Evolutionary conservation across 495 filamentous ascomycete genomes (phyloP).

Genomic region (Neurospora terricola): DNA sequence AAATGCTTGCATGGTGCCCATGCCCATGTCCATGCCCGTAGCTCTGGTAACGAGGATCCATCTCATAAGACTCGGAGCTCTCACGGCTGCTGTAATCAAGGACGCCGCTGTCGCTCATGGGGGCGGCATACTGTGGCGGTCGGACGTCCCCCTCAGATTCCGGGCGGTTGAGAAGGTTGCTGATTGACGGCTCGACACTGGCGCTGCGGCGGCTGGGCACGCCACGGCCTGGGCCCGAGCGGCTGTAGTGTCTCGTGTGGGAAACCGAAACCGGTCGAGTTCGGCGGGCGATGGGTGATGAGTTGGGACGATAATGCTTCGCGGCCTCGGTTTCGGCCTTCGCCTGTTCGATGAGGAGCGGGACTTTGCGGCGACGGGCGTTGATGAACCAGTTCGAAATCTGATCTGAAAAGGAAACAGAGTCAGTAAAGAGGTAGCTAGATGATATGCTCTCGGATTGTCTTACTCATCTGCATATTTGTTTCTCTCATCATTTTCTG

Average conservation of each 20-base stretch:
- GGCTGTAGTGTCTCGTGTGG: background rate
- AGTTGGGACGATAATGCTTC: background rate
- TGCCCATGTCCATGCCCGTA: background rate
- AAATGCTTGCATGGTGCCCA: background rate
- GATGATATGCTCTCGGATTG: background rate
- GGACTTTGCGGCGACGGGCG: constrained; percentile 69
- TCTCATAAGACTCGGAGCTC: background rate
- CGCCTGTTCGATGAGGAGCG: constrained; percentile 47
- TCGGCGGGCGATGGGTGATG: background rate
- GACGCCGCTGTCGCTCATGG: constrained; percentile 29
- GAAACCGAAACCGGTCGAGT: background rate
- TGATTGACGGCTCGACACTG: constrained; percentile 3
- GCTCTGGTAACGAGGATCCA: background rate
- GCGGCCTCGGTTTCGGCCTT: constrained; percentile 30
- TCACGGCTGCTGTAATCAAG: constrained; percentile 26
- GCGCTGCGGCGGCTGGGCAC: constrained; percentile 3
- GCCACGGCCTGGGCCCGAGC: background rate
- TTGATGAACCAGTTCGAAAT: constrained; percentile 98
- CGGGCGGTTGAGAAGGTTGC: constrained; percentile 15
- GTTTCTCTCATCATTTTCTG: constrained; percentile 68
- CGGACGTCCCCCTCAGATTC: constrained; percentile 16
- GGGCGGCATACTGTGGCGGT: constrained; percentile 10
- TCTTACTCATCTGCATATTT: constrained; percentile 71
- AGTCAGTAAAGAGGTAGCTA: constrained; percentile 5
- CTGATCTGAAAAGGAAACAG: constrained; percentile 33